Evolutionary conservation across 495 filamentous ascomycete species (phyloP).

Genomic region (Lentithecium fluviatile): DNA sequence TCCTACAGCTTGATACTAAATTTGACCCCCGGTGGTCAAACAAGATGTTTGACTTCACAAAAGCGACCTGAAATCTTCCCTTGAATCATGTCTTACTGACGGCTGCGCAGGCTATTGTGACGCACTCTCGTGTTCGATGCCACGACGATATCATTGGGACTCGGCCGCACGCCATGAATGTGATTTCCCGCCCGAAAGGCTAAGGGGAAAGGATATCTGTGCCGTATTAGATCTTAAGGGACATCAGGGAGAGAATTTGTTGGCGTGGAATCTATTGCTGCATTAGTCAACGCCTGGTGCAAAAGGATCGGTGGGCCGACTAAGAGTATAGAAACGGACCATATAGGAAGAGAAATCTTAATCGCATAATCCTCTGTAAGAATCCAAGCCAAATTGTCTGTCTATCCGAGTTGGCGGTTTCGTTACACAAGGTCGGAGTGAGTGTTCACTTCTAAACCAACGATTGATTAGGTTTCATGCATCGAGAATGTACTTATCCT

Average conservation of each 20-base stretch:
- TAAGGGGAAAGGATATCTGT: not conserved
- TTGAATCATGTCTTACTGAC: not conserved
- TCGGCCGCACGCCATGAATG: not conserved
- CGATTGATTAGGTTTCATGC: too few relatives aligned
- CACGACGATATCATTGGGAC: not conserved
- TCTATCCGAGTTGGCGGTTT: too few relatives aligned
- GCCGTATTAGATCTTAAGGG: not conserved
- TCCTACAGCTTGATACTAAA: too few relatives aligned
- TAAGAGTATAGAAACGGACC: not conserved
- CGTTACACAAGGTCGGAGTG: too few relatives aligned
- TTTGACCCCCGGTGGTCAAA: too few relatives aligned
- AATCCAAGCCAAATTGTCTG: not conserved
- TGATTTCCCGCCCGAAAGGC: not conserved
- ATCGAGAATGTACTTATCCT: too few relatives aligned
- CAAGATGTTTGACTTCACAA: too few relatives aligned
- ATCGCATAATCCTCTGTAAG: not conserved
- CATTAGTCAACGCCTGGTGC: not conserved
- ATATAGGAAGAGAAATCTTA: not conserved
- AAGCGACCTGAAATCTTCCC: too few relatives aligned
- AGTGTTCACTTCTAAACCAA: too few relatives aligned
- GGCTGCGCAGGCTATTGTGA: not conserved
- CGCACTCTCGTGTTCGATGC: not conserved
- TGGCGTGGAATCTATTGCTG: not conserved
- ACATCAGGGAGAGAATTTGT: not conserved
- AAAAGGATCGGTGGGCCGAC: not conserved